Conservation (phyloP, 768 basidiomycete genomes). For the Boletus barrowsii region DNA sequence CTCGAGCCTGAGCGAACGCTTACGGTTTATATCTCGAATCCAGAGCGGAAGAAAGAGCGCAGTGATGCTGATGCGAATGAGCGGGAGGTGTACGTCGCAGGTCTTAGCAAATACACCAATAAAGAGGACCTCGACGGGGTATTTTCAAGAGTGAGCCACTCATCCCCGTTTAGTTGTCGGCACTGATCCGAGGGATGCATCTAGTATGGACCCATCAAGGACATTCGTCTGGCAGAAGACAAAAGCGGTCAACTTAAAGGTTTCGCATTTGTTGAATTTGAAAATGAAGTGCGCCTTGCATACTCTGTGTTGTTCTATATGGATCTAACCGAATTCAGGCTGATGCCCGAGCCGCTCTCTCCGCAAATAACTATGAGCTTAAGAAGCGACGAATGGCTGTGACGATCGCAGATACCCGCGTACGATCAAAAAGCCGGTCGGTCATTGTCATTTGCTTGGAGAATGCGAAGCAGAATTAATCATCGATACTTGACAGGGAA, state of each 20-base stretch:
- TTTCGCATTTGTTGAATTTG: constrained; percentile 91
- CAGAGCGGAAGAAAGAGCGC: constrained; percentile 84
- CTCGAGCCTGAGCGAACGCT: constrained; percentile 65
- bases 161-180: background rate
- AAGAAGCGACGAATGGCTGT: constrained; percentile 90
- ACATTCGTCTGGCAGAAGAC: constrained; percentile 75
- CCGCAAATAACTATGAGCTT: constrained; percentile 82
- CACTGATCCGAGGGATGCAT: background rate
- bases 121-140: constrained; percentile 75
- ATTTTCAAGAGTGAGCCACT: constrained; percentile 64
- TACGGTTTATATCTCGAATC: constrained; percentile 86
- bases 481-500: constrained; percentile 30
- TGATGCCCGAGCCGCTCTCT: constrained; percentile 66
- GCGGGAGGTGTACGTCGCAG: constrained; percentile 84
- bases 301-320: background rate
- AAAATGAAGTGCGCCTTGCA: constrained; percentile 56
- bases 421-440: constrained; percentile 52
- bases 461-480: background rate
- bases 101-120: constrained; percentile 73
- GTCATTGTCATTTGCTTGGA: constrained; percentile 22
- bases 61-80: constrained; percentile 84
- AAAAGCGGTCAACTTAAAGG: constrained; percentile 71
- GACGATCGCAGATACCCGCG: constrained; percentile 76
- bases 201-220: constrained; percentile 82
- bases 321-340: constrained; percentile 41